These are phyloP conservation scores for Xerocomellus dryophilus DNA, from an alignment of 768 basidiomycete species.

Conservation along the genomic window DNA sequence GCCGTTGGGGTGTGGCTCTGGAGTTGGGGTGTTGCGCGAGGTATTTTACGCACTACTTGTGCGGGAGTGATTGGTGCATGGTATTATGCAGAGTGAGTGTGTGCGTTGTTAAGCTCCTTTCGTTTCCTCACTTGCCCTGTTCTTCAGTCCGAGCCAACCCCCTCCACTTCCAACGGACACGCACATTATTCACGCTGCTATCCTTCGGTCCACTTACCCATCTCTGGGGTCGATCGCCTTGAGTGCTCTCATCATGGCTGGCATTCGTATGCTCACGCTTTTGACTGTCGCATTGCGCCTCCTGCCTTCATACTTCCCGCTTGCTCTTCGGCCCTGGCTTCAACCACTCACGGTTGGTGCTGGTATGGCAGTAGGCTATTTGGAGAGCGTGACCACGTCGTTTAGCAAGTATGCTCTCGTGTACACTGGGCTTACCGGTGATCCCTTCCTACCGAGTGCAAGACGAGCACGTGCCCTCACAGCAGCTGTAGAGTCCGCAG, in stretches of 20 bases:
- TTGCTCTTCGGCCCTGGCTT: constrained; percentile 40
- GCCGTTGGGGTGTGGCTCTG: constrained; percentile 60
- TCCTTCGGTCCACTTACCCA: constrained; percentile 75
- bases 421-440: constrained; percentile 75
- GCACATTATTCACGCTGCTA: constrained; percentile 71
- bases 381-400: constrained; percentile 46
- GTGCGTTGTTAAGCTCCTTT: not conserved
- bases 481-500: constrained; percentile 48
- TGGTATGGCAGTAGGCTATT: constrained; percentile 40
- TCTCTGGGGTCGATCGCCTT: constrained; percentile 79
- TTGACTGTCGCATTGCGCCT: constrained; percentile 50
- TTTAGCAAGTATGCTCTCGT: constrained; percentile 65
- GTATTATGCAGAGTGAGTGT: constrained; percentile 72
- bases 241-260: constrained; percentile 72
- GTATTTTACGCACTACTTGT: constrained; percentile 69
- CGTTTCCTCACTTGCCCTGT: constrained; percentile 4
- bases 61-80: constrained; percentile 87
- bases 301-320: constrained; percentile 51
- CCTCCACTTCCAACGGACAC: constrained; percentile 53
- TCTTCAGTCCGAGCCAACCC: constrained; percentile 26
- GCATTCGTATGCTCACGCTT: constrained; percentile 57
- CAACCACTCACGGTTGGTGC: constrained; percentile 38
- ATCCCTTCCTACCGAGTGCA: constrained; percentile 60
- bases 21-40: constrained; percentile 77
- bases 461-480: constrained; percentile 56